Conservation (phyloP, 2,329 filamentous ascomycete species). For the Fusarium dimerum region DNA sequence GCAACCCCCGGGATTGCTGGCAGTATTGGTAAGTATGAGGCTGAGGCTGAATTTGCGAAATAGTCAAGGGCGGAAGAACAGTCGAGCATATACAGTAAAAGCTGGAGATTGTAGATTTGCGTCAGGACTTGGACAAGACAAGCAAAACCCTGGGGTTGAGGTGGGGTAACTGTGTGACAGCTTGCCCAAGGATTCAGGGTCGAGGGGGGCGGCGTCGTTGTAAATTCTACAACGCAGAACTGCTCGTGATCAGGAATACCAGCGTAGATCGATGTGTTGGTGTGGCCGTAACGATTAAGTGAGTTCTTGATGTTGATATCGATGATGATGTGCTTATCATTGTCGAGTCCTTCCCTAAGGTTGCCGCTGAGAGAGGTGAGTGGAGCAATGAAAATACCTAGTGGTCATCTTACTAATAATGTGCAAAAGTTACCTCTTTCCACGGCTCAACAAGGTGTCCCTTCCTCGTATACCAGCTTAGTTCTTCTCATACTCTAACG, state of each 20-base stretch:
- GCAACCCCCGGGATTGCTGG: not conserved
- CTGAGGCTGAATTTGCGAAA: not conserved
- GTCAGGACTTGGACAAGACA: not conserved
- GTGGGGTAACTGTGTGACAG: not conserved
- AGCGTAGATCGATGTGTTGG: not conserved
- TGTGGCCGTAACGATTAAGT: not conserved
- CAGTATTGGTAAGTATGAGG: not conserved
- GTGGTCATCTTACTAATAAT: not conserved
- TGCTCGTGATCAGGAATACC: not conserved
- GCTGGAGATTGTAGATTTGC: not conserved
- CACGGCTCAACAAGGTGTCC: not conserved
- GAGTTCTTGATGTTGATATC: not conserved
- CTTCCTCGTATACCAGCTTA: too few species aligned
- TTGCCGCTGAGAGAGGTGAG: too few species aligned
- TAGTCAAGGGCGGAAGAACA: not conserved
- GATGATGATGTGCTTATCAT: not conserved
- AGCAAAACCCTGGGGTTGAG: not conserved
- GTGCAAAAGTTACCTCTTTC: not conserved
- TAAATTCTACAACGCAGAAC: too few species aligned
- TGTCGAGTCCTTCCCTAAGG: too few species aligned
- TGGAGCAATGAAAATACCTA: too few species aligned
- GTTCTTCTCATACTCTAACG: not conserved
- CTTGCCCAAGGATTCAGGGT: not conserved
- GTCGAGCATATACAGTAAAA: not conserved
- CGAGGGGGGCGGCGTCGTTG: too few species aligned